Evolutionary conservation across 805 yeast genomes (phyloP), one percentile per base, ranked within the genome.

Genomic region (Lipomyces mesembrius): DNA sequence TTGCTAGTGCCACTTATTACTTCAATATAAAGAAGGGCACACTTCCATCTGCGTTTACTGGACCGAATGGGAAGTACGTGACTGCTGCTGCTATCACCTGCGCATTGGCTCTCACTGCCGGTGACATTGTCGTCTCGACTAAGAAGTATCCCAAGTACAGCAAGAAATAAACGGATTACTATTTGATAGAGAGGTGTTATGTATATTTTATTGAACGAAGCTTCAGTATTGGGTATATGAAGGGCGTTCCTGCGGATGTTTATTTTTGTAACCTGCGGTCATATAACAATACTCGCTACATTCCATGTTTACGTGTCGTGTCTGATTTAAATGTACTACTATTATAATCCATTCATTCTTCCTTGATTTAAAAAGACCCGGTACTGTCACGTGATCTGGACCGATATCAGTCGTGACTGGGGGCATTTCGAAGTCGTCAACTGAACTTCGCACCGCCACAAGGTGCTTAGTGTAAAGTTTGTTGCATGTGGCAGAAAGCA

Each of bases 61-160:
- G 59, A 29, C 54, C 61, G 34, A 12, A 62, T 5, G 57, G 46
- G 35, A 59, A 27, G 32, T 17, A 49, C 51, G 57, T 49, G 4
- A 8, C 46, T 11, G 66, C 57, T n/a, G 63, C 57, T 32, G 59
- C 59, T 32, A 49, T 55, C 8, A 29, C 46, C 9, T 59, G 57
- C 14, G 54, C 51, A 2, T 11, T 57, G 14, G 66, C 63, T 5
- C 53, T 56, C 27, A 53, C 64, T 17, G 63, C 55, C n/a, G 58
- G 51, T n/a, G 65, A 65, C 20, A 58, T 52, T 34, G 14, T 51
- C 39, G 43, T 53, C 14, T 62, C 68, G 53, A 20, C n/a, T 37
- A 51, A 35, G 61, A 34, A 49, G 29, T 60, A 56, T 25, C 56
- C 61, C 22, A 64, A 64, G 61, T 58, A 59, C 65, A 43, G 37